A percentile compares a stretch with the other conserved stretches of the same genome.
Conservation (phyloP, 257 asterid species). For the Rubia yunnanensis region DNA sequence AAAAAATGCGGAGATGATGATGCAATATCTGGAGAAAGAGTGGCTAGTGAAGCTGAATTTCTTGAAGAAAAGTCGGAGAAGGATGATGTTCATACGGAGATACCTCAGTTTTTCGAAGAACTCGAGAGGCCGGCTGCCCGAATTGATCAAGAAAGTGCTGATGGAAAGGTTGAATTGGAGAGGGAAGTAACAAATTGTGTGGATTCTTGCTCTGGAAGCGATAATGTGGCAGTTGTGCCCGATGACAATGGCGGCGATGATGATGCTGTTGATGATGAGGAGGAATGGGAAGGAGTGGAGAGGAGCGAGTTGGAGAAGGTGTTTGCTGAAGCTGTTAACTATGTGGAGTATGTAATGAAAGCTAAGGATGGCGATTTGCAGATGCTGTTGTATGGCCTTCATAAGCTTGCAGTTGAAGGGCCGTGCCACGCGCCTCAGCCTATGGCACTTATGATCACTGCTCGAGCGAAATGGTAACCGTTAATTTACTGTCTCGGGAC, state of each 20-base stretch:
- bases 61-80: not conserved
- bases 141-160: not conserved
- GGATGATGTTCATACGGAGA: too few species aligned
- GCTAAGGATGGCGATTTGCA: conserved; percentile 42
- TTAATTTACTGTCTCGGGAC: not conserved
- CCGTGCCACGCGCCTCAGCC: conserved; percentile 77
- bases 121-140: not conserved
- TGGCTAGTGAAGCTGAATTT: not conserved
- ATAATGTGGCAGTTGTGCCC: conserved; percentile 15
- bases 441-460: conserved; percentile 59
- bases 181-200: not conserved
- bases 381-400: conserved; percentile 69
- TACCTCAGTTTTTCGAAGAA: too few species aligned
- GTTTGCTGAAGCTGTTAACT: conserved; percentile 70
- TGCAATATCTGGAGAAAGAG: not conserved
- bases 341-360: conserved; percentile 45
- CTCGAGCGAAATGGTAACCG: conserved; percentile 85
- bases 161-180: conserved; percentile 1
- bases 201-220: conserved; percentile 2
- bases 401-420: conserved; percentile 77
- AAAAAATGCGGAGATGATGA: conserved; percentile 7
- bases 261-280: conserved; percentile 40
- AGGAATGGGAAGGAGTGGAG: conserved; percentile 95
- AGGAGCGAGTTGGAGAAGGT: conserved; percentile 76
- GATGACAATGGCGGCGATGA: conserved; percentile 23